Base-by-base conservation (phyloP, 495 filamentous ascomycete species). In the Saxophila tyrrhenica region DNA sequence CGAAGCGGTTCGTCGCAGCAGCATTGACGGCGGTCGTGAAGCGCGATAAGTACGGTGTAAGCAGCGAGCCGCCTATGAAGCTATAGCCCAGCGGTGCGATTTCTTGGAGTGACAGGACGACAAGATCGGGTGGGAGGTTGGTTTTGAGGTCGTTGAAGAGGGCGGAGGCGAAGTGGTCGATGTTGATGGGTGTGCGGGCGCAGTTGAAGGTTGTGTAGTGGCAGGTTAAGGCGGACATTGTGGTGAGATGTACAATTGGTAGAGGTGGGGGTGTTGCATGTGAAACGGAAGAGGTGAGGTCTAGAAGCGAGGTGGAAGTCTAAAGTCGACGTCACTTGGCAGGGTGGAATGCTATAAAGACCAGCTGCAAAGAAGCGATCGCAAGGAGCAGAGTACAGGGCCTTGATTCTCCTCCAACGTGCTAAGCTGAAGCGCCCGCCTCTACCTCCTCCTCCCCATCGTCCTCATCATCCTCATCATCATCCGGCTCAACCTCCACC, bases 201-300 rank as follows among this genome's bases (percentile, higher is more conserved):
- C 89, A 95, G 66, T 98, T 98, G 69, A 90, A 94, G 25, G 92
- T 95, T 32, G 94, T 69, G 39, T 94, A 74, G 64, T 92, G 88
- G 48, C 89, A 58, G 24, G 65, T 67, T 1, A 84, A 64, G 11
- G 65, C 57, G 7, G 76, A 69, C 78, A 80, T 65, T 23, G 3
- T 48, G 19, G 45, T n/a, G n/a, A n/a, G n/a, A n/a, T n/a, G n/a
- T n/a, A n/a, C n/a, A n/a, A n/a, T n/a, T n/a, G n/a, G n/a, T n/a
- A n/a, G n/a, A n/a, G n/a, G n/a, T n/a, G n/a, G n/a, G n/a, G n/a
- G n/a, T n/a, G n/a, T n/a, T n/a, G n/a, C n/a, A n/a, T n/a, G n/a
- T n/a, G n/a, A n/a, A n/a, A n/a, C n/a, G n/a, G n/a, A n/a, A n/a
- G n/a, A n/a, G n/a, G n/a, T n/a, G n/a, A n/a, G n/a, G n/a, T n/a